phyloP scores from a whole-genome alignment of 805 yeast genomes.

The Yarrowia keelungensis region DNA sequence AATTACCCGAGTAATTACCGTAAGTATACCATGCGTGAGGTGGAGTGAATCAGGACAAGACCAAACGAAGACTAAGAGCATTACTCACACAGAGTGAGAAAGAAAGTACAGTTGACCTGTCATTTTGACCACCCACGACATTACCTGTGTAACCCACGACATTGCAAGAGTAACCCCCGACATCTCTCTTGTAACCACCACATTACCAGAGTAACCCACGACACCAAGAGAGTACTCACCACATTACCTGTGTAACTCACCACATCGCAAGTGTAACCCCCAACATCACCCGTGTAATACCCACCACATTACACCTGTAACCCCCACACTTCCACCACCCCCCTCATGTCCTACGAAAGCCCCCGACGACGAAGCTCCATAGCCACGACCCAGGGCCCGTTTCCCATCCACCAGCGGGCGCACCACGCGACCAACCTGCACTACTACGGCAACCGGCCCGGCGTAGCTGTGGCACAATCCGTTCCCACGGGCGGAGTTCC shows the following conservation, averaged over 20 bases:
- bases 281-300: background rate
- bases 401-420: conserved; percentile 36
- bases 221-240: background rate
- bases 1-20: background rate
- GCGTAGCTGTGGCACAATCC: conserved; percentile 36
- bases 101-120: background rate
- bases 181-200: background rate
- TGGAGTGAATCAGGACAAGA: background rate
- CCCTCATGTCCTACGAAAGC: conserved; percentile 25
- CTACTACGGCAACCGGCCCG: conserved; percentile 28
- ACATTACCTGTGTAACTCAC: conserved; percentile 4
- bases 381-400: conserved; percentile 28
- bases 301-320: background rate
- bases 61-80: background rate
- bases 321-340: background rate
- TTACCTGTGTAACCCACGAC: background rate
- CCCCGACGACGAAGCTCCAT: conserved; percentile 35
- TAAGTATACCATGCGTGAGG: background rate
- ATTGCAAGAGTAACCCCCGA: background rate
- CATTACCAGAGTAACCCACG: background rate
- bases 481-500: conserved; percentile 42
- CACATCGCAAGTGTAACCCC: background rate
- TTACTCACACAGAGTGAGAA: conserved; percentile 5
- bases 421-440: conserved; percentile 37
- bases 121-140: background rate